Conservation (phyloP, 2,329 filamentous ascomycete genomes). For the Cercospora zeae-maydis region DNA sequence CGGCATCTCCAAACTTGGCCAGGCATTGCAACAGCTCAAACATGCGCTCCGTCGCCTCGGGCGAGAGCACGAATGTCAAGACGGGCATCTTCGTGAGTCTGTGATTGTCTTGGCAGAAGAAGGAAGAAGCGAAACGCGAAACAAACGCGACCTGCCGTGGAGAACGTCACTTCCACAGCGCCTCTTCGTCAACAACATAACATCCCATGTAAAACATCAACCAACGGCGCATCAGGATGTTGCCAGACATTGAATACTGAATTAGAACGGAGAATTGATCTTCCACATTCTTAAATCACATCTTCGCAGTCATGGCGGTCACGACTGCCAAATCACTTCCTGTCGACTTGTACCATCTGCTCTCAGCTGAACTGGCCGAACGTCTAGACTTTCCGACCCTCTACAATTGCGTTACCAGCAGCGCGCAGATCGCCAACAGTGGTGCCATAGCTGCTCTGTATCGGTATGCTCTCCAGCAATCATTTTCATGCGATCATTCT, state of each 20-base stretch:
- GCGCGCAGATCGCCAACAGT: conserved; percentile 55
- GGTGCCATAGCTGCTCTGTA: conserved; percentile 60
- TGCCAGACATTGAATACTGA: not conserved
- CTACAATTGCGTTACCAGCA: conserved; percentile 56
- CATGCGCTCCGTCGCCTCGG: conserved; percentile 66
- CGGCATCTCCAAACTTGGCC: conserved; percentile 74
- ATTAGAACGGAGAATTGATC: not conserved
- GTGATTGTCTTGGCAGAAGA: conserved; percentile 4
- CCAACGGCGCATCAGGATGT: not conserved
- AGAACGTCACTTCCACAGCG: conserved; percentile 11
- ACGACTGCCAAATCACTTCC: conserved; percentile 41
- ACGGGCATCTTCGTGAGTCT: conserved; percentile 40
- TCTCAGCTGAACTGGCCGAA: conserved; percentile 57
- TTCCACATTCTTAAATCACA: not conserved
- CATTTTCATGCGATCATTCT: not conserved
- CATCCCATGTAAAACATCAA: not conserved
- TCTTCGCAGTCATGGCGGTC: conserved; percentile 12
- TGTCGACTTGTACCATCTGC: conserved; percentile 58
- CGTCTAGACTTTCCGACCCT: conserved; percentile 58
- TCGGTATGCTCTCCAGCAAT: conserved; percentile 46
- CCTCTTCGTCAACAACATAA: conserved; percentile 3
- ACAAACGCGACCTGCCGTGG: conserved; percentile 9
- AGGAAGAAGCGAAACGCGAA: conserved; percentile 3
- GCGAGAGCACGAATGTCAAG: conserved; percentile 68
- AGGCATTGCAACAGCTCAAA: conserved; percentile 72